Evolutionary conservation across 768 basidiomycete species (phyloP).

Genomic region (Kwoniella mangroviensis): DNA sequence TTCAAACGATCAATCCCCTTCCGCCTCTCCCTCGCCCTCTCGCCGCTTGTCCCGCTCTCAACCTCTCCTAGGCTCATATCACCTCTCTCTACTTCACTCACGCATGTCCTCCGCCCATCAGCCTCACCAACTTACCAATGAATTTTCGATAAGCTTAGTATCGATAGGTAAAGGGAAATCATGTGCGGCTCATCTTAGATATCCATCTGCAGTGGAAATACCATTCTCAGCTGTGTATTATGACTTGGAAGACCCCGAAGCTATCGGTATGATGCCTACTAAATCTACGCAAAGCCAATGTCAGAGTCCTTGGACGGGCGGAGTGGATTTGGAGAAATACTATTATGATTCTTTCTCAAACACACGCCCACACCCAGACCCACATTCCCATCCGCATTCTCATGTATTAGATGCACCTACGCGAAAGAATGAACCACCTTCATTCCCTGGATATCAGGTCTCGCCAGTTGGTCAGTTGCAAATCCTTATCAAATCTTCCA

Average conservation of each 20-base stretch:
- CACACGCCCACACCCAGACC: background rate
- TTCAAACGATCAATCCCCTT: too few relatives aligned
- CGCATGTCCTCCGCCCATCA: constrained; percentile 55
- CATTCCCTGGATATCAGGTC: constrained; percentile 49
- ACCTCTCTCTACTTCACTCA: constrained; percentile 55
- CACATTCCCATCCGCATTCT: too few relatives aligned
- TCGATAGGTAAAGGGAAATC: constrained; percentile 33
- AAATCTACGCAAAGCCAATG: constrained; percentile 21
- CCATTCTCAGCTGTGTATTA: constrained; percentile 54
- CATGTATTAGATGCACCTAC: background rate
- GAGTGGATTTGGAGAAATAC: constrained; percentile 46
- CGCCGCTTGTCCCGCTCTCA: constrained; percentile 49
- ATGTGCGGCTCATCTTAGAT: constrained; percentile 40
- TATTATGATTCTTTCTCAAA: constrained; percentile 32
- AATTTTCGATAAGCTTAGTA: constrained; percentile 46
- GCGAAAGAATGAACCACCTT: constrained; percentile 17
- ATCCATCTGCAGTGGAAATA: constrained; percentile 36
- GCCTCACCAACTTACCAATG: constrained; percentile 36
- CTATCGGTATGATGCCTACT: background rate
- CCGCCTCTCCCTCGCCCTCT: constrained; percentile 15
- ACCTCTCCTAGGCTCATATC: constrained; percentile 54
- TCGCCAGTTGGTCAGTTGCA: constrained; percentile 52
- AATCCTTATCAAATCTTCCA: constrained; percentile 47
- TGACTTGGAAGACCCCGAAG: constrained; percentile 31
- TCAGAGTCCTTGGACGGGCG: constrained; percentile 51